A percentile compares a stretch with the other conserved stretches of the same genome.
These are phyloP conservation scores for Candida ortonii DNA, from an alignment of 805 yeast species.

Conservation along the genomic window DNA sequence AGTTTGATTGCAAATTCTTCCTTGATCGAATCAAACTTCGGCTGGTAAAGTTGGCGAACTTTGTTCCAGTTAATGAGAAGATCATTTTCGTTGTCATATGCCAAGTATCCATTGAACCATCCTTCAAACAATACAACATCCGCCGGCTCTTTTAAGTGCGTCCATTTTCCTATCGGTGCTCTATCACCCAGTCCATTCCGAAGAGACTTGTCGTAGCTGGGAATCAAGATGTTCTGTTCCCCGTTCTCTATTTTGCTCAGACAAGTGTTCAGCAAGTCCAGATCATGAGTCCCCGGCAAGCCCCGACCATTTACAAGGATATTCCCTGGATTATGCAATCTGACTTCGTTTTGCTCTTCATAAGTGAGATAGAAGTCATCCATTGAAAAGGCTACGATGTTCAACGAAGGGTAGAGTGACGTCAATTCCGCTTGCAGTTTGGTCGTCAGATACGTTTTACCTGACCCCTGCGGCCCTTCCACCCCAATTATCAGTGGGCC, in stretches of 20 bases:
- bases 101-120: constrained; percentile 82
- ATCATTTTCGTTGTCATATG: constrained; percentile 34
- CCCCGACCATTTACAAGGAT: constrained; percentile 72
- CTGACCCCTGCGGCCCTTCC: constrained; percentile 79
- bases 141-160: constrained; percentile 26
- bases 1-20: constrained; percentile 36
- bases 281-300: constrained; percentile 91
- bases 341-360: constrained; percentile 52
- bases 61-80: constrained; percentile 30
- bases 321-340: constrained; percentile 35
- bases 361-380: constrained; percentile 84
- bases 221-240: constrained; percentile 40
- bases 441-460: constrained; percentile 59
- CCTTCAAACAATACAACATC: constrained; percentile 85
- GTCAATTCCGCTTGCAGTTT: constrained; percentile 37
- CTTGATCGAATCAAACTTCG: constrained; percentile 20
- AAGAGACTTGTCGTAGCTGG: constrained; percentile 76
- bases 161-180: constrained; percentile 39
- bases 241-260: constrained; percentile 32
- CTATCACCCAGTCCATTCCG: constrained; percentile 81
- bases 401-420: constrained; percentile 34
- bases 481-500: constrained; percentile 48
- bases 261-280: constrained; percentile 39
- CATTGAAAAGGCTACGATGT: constrained; percentile 57
- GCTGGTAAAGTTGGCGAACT: constrained; percentile 14